phyloP scores from a whole-genome alignment of 352 stramenopile genomes.

The Globisporangium mamillatum region DNA sequence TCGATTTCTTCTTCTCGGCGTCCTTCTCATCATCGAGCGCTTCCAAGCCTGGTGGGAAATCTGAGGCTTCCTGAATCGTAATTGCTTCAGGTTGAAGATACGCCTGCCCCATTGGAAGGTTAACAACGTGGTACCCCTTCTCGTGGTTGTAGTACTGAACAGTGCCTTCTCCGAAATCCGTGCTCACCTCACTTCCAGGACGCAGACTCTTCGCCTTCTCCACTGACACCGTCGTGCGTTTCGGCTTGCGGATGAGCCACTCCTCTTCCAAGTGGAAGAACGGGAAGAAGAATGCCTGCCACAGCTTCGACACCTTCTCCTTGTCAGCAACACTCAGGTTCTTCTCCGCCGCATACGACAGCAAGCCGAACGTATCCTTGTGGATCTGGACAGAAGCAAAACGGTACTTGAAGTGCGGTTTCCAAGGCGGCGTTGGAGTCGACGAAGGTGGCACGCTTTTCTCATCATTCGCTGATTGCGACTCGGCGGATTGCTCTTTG shows the following conservation, averaged over 20 bases:
- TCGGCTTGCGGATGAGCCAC: slow-evolving; percentile 78
- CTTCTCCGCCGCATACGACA: slow-evolving; percentile 83
- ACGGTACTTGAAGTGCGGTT: slow-evolving; percentile 73
- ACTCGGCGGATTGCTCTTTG: slow-evolving; percentile 40
- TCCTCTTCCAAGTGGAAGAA: slow-evolving; percentile 84
- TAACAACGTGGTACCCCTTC: slow-evolving; percentile 63
- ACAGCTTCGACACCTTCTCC: slow-evolving; percentile 83
- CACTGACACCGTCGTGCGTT: slow-evolving; percentile 56
- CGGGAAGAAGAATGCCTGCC: slow-evolving; percentile 82
- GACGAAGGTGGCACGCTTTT: slow-evolving; percentile 8
- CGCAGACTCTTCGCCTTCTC: slow-evolving; percentile 67
- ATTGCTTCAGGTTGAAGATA: slow-evolving; percentile 77
- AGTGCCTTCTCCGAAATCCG: slow-evolving; percentile 80
- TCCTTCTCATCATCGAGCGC: slow-evolving; percentile 61
- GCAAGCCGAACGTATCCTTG: slow-evolving; percentile 77
- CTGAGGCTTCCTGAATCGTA: slow-evolving; percentile 70
- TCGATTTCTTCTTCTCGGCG: slow-evolving; percentile 33
- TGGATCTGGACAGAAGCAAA: slow-evolving; percentile 78
- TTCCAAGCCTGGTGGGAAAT: slow-evolving; percentile 69
- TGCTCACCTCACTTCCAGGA: slow-evolving; percentile 70
- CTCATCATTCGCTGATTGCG: slow-evolving; percentile 2
- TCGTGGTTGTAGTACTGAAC: slow-evolving; percentile 71
- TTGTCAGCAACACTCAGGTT: slow-evolving; percentile 78
- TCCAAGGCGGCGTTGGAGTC: slow-evolving; percentile 30
- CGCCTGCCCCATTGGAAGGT: slow-evolving; percentile 57